Evolutionary conservation across 164 flowering plant genomes (phyloP), one percentile per base, ranked within the genome.

Genomic region (Chloranthus sessilifolius): DNA sequence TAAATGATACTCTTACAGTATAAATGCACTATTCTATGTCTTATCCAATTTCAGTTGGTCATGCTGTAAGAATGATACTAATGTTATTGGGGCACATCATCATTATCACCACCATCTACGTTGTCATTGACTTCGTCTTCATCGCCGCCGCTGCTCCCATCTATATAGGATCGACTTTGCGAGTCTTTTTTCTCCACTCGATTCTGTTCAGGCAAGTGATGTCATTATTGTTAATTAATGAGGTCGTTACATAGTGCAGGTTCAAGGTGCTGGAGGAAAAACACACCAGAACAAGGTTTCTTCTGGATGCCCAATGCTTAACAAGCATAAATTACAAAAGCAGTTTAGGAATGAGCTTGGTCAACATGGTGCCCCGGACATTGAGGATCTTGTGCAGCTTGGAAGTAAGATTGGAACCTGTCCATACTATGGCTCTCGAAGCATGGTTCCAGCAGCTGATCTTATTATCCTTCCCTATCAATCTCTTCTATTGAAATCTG

Each of bases 401-500:
- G 97, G 97, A 43, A 71, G 56, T 33, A 70, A 45, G 29, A 62
- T 89, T 43, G 86, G 84, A 49, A 77, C 95, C 55, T 94, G 99
- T 65, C 99, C 97, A 25, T 94, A 89, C 58, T 94, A 94, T 77
- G 96, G 96, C 44, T 81, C 99, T 45, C 72, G 99, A 50, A 78
- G 79, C 55, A 68, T 84, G 83, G 71, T 74, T 41, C 79, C 82
- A 2, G 56, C 60, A 22, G 96, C 97, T 63, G 80, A 83, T 70
- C 85, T 94, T 64, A 81, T 89, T 41, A 74, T 87, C 64, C 95
- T 94, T 60, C 99, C 99, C 2, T 94, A 94, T 66, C 99, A 94
- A 50, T 86, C 99, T 67, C 89, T 94, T 71, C 81, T 94, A 21
- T 74, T 84, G 63, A 94, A 87, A 67, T 77, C 92, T 55, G 74